These are phyloP conservation scores for Elsinoe perseae DNA, from an alignment of 2,329 filamentous ascomycete species.

Conservation along the genomic window DNA sequence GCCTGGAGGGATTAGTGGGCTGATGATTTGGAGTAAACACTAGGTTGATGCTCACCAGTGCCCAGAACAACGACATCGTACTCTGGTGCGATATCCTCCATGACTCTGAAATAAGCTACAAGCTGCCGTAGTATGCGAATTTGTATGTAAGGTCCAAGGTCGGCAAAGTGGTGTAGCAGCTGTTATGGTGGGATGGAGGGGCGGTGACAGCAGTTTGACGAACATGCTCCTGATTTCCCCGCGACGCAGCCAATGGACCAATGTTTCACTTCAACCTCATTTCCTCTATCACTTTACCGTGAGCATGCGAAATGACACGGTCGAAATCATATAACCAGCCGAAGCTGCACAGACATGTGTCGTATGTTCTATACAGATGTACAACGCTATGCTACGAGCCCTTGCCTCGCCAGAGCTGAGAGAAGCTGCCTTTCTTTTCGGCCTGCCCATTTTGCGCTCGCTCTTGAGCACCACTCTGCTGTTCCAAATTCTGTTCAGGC, in stretches of 20 bases:
- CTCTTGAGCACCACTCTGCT: neutral
- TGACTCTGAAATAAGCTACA: constrained; percentile 34
- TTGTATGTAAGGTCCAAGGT: neutral
- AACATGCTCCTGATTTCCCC: constrained; percentile 7
- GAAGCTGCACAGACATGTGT: neutral
- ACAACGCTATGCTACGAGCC: neutral
- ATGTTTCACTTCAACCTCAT: constrained; percentile 12
- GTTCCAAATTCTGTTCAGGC: neutral
- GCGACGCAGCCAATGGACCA: neutral
- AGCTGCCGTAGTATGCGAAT: neutral
- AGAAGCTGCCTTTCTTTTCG: neutral
- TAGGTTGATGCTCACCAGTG: constrained; percentile 57
- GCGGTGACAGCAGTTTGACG: constrained; percentile 12
- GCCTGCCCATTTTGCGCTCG: neutral
- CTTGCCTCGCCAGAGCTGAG: neutral
- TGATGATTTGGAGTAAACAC: constrained; percentile 17
- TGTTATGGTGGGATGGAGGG: constrained; percentile 13
- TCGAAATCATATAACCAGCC: neutral
- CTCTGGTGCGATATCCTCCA: constrained; percentile 97
- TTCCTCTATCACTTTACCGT: neutral
- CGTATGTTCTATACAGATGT: neutral
- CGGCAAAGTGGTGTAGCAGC: neutral
- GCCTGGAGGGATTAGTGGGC: constrained; percentile 47
- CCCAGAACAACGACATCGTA: constrained; percentile 99
- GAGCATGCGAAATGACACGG: neutral